Conservation (phyloP, 306 rosid genomes). For the Inga laurina region DNA sequence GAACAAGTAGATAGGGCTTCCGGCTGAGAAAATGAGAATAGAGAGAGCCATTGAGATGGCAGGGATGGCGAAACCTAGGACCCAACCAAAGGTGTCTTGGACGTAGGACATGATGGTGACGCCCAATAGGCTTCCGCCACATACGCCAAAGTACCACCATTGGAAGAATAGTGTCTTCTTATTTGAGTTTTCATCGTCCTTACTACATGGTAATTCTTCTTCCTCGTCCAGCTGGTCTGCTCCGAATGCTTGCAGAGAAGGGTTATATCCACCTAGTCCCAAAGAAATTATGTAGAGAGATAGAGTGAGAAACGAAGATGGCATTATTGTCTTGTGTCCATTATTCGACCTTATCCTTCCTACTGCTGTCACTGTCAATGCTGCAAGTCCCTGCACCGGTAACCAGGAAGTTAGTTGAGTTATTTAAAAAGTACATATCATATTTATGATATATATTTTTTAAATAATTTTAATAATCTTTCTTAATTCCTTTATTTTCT, state of each 20-base stretch:
- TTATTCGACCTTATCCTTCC: constrained; percentile 53
- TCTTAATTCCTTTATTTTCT: no score
- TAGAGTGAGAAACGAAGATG: constrained; percentile 64
- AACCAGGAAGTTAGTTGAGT: no score
- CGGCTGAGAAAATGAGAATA: constrained; percentile 55
- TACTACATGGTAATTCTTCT: constrained; percentile 68
- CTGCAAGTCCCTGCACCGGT: constrained; percentile 68
- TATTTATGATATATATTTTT: no score
- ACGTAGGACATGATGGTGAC: constrained; percentile 90
- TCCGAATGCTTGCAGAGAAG: constrained; percentile 91
- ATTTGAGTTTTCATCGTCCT: constrained; percentile 48
- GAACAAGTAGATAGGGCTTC: constrained; percentile 66
- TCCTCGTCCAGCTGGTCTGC: constrained; percentile 80
- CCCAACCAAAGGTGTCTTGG: constrained; percentile 94
- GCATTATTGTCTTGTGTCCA: constrained; percentile 49
- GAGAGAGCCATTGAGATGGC: constrained; percentile 67
- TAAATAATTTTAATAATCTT: no score
- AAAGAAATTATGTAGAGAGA: constrained; percentile 82
- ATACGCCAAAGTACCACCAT: constrained; percentile 92
- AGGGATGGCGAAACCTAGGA: constrained; percentile 84
- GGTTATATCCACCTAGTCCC: constrained; percentile 92
- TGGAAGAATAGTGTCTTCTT: constrained; percentile 67
- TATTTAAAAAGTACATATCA: no score
- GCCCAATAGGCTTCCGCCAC: constrained; percentile 83
- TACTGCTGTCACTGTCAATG: constrained; percentile 76